Percentiles rank a stretch among this genome's conserved stretches.
Evolutionary conservation across 495 filamentous ascomycete species (phyloP).

Genomic region (Massariosphaeria phaeospora): DNA sequence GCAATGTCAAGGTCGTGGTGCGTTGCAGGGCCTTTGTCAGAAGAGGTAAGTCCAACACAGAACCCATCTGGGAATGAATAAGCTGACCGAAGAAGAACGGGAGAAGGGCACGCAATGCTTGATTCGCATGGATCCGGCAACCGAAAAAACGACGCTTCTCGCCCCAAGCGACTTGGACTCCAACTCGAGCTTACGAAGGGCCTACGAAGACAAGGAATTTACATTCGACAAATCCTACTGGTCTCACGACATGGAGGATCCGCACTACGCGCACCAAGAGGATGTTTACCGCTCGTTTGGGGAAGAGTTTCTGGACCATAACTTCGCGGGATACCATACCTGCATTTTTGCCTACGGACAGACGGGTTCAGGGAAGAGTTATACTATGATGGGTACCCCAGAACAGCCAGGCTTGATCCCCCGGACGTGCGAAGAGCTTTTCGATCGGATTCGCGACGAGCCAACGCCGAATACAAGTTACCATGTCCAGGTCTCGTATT

Average conservation of each 20-base stretch:
- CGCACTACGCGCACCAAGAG: slow-evolving; percentile 78
- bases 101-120: slow-evolving; percentile 76
- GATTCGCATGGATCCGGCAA: slow-evolving; percentile 80
- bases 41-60: slow-evolving; percentile 57
- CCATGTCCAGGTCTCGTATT: slow-evolving; percentile 95
- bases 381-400: slow-evolving; percentile 98
- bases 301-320: slow-evolving; percentile 97
- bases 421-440: slow-evolving; percentile 93
- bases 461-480: slow-evolving; percentile 85
- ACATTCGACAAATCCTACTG: slow-evolving; percentile 98
- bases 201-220: slow-evolving; percentile 82
- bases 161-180: slow-evolving; percentile 60
- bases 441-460: slow-evolving; percentile 85
- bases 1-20: slow-evolving; percentile 93
- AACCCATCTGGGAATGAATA: neutral
- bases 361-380: slow-evolving; percentile 95
- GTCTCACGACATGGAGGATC: slow-evolving; percentile 72
- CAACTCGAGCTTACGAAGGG: slow-evolving; percentile 64
- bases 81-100: slow-evolving; percentile 54
- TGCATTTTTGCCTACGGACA: slow-evolving; percentile 99
- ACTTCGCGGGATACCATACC: slow-evolving; percentile 98
- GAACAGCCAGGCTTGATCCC: slow-evolving; percentile 88
- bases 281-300: slow-evolving; percentile 92
- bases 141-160: slow-evolving; percentile 74
- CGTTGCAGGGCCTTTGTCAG: slow-evolving; percentile 83